These are phyloP conservation scores for Heliamphora exappendiculata DNA, from an alignment of 148 eudicot genomes.

Conservation along the genomic window DNA sequence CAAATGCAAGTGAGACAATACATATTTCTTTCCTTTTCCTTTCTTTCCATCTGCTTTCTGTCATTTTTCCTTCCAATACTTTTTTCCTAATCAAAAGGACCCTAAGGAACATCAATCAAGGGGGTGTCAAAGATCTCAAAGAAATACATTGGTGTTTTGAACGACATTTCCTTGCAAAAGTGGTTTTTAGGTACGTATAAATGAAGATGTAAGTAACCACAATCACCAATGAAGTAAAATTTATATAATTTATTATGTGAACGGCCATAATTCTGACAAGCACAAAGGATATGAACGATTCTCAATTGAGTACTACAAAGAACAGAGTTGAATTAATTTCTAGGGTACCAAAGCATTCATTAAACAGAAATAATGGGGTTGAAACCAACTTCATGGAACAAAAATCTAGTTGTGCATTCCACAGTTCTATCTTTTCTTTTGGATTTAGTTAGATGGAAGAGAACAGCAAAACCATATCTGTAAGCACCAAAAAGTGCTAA, in stretches of 20 bases:
- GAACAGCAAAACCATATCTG: neutral
- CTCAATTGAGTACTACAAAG: neutral
- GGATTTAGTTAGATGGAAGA: neutral
- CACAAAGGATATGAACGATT: neutral
- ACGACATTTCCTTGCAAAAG: neutral
- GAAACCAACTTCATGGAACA: neutral
- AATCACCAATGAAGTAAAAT: neutral
- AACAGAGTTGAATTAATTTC: neutral
- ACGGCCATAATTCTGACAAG: neutral
- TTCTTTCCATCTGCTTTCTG: too few species aligned
- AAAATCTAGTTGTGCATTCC: neutral
- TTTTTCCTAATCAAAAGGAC: too few species aligned
- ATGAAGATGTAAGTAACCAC: neutral
- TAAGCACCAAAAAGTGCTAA: neutral
- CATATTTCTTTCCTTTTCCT: too few species aligned
- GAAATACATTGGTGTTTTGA: neutral
- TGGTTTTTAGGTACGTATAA: neutral
- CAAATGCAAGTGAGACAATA: too few species aligned
- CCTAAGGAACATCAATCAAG: neutral
- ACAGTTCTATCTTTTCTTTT: neutral
- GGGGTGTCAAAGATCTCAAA: neutral
- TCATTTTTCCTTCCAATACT: too few species aligned
- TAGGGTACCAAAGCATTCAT: neutral
- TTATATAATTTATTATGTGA: neutral
- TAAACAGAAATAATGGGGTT: neutral